Percentiles rank a stretch among this genome's conserved stretches.
Conservation (phyloP, 2,329 filamentous ascomycete genomes). For the Kalaharituber pfeilii region DNA sequence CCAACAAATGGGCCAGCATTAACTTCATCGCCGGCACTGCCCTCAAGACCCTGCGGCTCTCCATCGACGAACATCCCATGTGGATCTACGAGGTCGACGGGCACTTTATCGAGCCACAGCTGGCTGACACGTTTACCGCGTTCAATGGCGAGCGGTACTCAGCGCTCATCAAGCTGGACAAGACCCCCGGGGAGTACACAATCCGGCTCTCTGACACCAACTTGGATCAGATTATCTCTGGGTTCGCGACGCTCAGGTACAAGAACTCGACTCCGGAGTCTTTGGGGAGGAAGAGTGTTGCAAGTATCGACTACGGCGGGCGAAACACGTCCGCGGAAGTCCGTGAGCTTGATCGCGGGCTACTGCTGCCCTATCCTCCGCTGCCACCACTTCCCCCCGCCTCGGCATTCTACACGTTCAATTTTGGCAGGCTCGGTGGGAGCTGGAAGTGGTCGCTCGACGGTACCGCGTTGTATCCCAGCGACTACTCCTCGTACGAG, state of each 20-base stretch:
- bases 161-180: slow-evolving; percentile 33
- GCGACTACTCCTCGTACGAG: slow-evolving; percentile 25
- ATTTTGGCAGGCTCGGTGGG: slow-evolving; percentile 29
- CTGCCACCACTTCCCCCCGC: not conserved
- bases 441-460: slow-evolving; percentile 40
- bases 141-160: slow-evolving; percentile 39
- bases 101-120: slow-evolving; percentile 36
- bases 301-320: slow-evolving; percentile 37
- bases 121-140: slow-evolving; percentile 33
- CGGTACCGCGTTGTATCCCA: slow-evolving; percentile 28
- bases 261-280: slow-evolving; percentile 15
- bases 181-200: slow-evolving; percentile 34
- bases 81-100: slow-evolving; percentile 40
- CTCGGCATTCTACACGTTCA: slow-evolving; percentile 18
- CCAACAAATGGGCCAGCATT: slow-evolving; percentile 35
- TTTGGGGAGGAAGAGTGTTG: slow-evolving; percentile 21
- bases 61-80: slow-evolving; percentile 38
- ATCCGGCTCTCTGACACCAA: slow-evolving; percentile 37
- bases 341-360: slow-evolving; percentile 12
- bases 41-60: slow-evolving; percentile 22
- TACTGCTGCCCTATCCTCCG: not conserved
- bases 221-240: slow-evolving; percentile 39
- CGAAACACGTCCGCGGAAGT: slow-evolving; percentile 28
- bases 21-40: slow-evolving; percentile 34
- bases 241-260: slow-evolving; percentile 35